Conservation (phyloP, 805 yeast genomes). For the Cyberlindnera veronae region DNA sequence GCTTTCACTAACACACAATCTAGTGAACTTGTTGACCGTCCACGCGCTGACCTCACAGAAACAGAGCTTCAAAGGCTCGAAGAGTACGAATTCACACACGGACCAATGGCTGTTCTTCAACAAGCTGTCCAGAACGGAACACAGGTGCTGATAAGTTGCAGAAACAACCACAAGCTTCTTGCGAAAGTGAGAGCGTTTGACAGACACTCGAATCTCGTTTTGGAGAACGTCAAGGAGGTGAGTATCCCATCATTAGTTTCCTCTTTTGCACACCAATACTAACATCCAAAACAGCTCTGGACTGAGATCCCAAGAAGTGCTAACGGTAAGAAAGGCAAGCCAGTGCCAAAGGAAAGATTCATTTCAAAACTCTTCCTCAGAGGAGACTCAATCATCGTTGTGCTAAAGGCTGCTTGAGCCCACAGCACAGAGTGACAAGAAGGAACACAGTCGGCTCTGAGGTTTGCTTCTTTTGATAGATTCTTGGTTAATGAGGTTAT, state of each 20-base stretch:
- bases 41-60: slow-evolving; percentile 76
- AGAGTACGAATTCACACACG: slow-evolving; percentile 84
- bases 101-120: slow-evolving; percentile 88
- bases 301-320: slow-evolving; percentile 56
- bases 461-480: too few species aligned
- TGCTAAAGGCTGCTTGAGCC: slow-evolving; percentile 48
- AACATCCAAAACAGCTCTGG: slow-evolving; percentile 42
- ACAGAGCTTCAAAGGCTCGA: slow-evolving; percentile 77
- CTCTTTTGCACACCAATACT: background rate
- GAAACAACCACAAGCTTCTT: slow-evolving; percentile 89
- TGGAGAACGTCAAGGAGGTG: slow-evolving; percentile 84
- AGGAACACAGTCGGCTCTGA: background rate
- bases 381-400: slow-evolving; percentile 92
- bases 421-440: too few species aligned
- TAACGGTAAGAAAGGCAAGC: slow-evolving; percentile 69
- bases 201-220: slow-evolving; percentile 89
- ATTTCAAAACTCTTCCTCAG: slow-evolving; percentile 86
- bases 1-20: slow-evolving; percentile 9
- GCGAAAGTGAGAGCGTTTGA: slow-evolving; percentile 94
- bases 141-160: slow-evolving; percentile 80
- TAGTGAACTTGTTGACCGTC: slow-evolving; percentile 67
- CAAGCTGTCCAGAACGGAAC: slow-evolving; percentile 71
- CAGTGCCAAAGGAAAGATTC: slow-evolving; percentile 69
- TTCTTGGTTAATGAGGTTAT: slow-evolving; percentile 9
- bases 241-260: background rate